Percentiles rank a stretch among this genome's conserved stretches.
phyloP scores from a whole-genome alignment of 2,329 filamentous ascomycete species.

The Chalara sp. region DNA sequence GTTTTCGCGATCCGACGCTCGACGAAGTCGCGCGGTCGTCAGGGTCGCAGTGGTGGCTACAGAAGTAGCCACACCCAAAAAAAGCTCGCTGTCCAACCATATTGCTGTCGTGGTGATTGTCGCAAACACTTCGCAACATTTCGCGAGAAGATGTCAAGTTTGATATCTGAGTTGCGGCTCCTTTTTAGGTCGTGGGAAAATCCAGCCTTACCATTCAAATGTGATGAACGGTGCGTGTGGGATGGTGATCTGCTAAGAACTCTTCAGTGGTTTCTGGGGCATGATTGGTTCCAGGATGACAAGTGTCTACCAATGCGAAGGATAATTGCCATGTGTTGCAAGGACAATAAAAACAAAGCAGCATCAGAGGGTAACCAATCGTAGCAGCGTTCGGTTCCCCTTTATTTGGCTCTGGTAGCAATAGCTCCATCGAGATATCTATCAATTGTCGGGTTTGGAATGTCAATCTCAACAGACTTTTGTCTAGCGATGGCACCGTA shows the following conservation, averaged over 20 bases:
- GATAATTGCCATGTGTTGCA: background rate
- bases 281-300: conserved; percentile 9
- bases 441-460: background rate
- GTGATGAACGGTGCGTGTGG: conserved; percentile 9
- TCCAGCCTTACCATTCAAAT: conserved; percentile 16
- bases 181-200: conserved; percentile 3
- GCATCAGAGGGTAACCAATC: conserved; percentile 9
- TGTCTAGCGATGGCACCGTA: no score
- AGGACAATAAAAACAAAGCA: conserved; percentile 6
- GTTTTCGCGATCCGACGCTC: conserved; percentile 3
- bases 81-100: conserved; percentile 9
- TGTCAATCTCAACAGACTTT: no score
- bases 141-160: background rate
- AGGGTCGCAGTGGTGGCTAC: conserved; percentile 9
- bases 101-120: conserved; percentile 3
- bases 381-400: conserved; percentile 5
- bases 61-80: no score
- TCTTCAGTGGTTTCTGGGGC: conserved; percentile 1
- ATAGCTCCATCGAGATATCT: background rate
- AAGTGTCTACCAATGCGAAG: conserved; percentile 8
- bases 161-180: conserved; percentile 14
- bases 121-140: conserved; percentile 1
- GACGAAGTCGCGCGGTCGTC: conserved; percentile 7
- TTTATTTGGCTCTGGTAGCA: background rate
- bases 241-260: conserved; percentile 2